These are phyloP conservation scores for Suhomyces pyralidae DNA, from an alignment of 805 yeast genomes.

Conservation along the genomic window DNA sequence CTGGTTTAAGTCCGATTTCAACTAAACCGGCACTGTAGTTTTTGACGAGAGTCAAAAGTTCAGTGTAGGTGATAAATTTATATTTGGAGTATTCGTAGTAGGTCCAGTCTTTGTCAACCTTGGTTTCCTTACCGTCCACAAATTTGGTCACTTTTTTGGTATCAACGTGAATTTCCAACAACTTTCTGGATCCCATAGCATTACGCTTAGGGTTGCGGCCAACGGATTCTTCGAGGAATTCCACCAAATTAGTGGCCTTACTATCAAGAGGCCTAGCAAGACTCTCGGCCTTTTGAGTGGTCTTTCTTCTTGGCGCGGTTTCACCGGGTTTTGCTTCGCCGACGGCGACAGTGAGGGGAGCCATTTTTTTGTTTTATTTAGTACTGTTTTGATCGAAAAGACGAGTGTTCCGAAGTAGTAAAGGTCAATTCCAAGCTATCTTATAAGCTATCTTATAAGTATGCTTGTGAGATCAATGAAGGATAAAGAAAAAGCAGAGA, in stretches of 20 bases:
- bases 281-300: slow-evolving; percentile 48
- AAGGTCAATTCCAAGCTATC: not conserved
- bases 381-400: not conserved
- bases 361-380: slow-evolving; percentile 12
- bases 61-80: slow-evolving; percentile 58
- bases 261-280: slow-evolving; percentile 60
- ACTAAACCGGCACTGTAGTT: slow-evolving; percentile 73
- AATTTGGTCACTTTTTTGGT: slow-evolving; percentile 68
- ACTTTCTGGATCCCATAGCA: slow-evolving; percentile 77
- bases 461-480: not conserved
- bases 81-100: slow-evolving; percentile 79
- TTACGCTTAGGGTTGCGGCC: slow-evolving; percentile 49
- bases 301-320: slow-evolving; percentile 77
- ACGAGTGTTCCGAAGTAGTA: not conserved
- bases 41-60: slow-evolving; percentile 50
- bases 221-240: slow-evolving; percentile 61
- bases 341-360: slow-evolving; percentile 50
- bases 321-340: slow-evolving; percentile 74
- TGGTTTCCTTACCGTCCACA: slow-evolving; percentile 69
- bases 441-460: not conserved
- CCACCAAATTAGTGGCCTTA: slow-evolving; percentile 67
- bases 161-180: slow-evolving; percentile 72
- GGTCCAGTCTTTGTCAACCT: slow-evolving; percentile 83
- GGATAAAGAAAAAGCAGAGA: not conserved
- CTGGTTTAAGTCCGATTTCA: slow-evolving; percentile 66